phyloP scores from a whole-genome alignment of 2,329 filamentous ascomycete genomes.

The Ophiostoma fasciatum region DNA sequence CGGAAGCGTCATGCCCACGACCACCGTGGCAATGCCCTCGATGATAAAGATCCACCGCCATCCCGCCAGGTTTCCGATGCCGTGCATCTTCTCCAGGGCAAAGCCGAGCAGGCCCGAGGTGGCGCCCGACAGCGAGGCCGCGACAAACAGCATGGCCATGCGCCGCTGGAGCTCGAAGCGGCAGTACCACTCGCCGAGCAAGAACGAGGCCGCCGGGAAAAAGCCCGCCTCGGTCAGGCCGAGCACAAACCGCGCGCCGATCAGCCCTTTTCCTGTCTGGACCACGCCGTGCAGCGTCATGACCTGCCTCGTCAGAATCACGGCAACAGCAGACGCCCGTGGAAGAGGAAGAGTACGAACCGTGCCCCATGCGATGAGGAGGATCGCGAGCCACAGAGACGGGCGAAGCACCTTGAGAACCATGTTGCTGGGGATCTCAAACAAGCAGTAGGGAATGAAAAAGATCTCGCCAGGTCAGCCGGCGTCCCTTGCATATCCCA shows the following conservation, averaged over 20 bases:
- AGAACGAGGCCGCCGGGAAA: slow-evolving; percentile 5
- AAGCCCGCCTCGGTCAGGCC: slow-evolving; percentile 39
- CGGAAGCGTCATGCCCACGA: slow-evolving; percentile 51
- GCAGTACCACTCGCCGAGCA: slow-evolving; percentile 9
- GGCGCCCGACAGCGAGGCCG: slow-evolving; percentile 9
- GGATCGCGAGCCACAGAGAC: slow-evolving; percentile 47
- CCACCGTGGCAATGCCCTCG: slow-evolving; percentile 45
- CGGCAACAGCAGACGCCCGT: neutral
- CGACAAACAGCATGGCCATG: slow-evolving; percentile 9
- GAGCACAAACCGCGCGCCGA: slow-evolving; percentile 39
- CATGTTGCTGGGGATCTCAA: slow-evolving; percentile 53
- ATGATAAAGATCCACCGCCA: slow-evolving; percentile 63
- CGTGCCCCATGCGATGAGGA: slow-evolving; percentile 51
- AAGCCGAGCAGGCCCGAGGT: slow-evolving; percentile 10
- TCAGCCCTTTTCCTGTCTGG: slow-evolving; percentile 28
- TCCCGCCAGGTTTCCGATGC: slow-evolving; percentile 30
- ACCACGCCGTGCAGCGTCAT: slow-evolving; percentile 42
- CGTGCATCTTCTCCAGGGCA: slow-evolving; percentile 9
- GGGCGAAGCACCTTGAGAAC: slow-evolving; percentile 48
- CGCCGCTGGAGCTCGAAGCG: slow-evolving; percentile 9
- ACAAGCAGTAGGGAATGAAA: slow-evolving; percentile 42
- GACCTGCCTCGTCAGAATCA: slow-evolving; percentile 14
- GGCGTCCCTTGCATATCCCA: neutral
- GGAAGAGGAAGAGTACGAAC: no score
- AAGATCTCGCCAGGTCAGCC: slow-evolving; percentile 26